Evolutionary conservation across 306 rosid genomes (phyloP), one percentile per base, ranked within the genome.

Genomic region (Trifolium dubium): DNA sequence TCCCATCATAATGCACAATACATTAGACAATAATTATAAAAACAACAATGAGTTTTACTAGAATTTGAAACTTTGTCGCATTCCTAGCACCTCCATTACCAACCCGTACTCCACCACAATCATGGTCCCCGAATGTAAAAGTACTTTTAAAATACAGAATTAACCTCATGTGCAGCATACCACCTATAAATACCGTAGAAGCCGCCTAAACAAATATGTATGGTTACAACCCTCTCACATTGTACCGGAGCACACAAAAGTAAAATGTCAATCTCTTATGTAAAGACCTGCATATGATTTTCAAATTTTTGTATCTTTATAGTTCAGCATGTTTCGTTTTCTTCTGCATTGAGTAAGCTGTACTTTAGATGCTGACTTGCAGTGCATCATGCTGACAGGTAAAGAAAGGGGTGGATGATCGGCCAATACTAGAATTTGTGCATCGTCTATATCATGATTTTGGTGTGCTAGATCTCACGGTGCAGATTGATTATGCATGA

Each of bases 391-490:
- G 46, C 11, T 75, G 77, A 59, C 89, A 94, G 99, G 89, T 84
- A 59, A 94, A 85, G 82, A 83, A 92, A 77, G 97, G 88, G 82
- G 59, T 61, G 14, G 91, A 87, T 66, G 88, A 88, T 79, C 88
- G 89, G 12, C 82, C 86, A 18, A 73, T 86, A 46, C 92, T 92
- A 11, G 93, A 83, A 67, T 89, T 75, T 61, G 97, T 87, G 87
- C 99, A 94, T 71, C 93, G 86, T 14, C 80, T 92, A 74, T 94
- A 86, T 85, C 97, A 90, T 59, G 99, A 94, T 73, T 80, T 92
- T 84, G 99, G 99, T 31, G 83, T 94, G 68, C 97, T 80, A 65
- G 90, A 90, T 83, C 88, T 94, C 81, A 88, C 96, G 0, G 92
- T 92, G 85, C 98, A 94, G 79, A 83, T 82, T 23, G 93, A 88